phyloP scores from a whole-genome alignment of 2,329 filamentous ascomycete genomes.

The Fusarium guadeloupense region DNA sequence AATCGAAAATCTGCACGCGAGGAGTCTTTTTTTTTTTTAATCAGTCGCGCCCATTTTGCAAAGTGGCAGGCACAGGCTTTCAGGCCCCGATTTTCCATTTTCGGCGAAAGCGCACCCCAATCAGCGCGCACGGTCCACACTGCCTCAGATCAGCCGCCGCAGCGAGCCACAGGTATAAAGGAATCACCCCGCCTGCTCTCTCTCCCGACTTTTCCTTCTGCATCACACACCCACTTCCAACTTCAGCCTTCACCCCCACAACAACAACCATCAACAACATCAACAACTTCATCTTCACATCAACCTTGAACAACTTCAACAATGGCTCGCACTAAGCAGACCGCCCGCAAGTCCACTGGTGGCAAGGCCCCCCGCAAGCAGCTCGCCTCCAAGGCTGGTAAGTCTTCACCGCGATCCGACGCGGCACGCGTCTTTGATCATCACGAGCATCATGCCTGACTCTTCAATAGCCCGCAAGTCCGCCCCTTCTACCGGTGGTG shows the following conservation, averaged over 20 bases:
- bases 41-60: conserved; percentile 33
- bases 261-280: conserved; percentile 37
- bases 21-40: conserved; percentile 28
- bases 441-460: conserved; percentile 21
- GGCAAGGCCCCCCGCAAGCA: conserved; percentile 90
- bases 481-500: conserved; percentile 94
- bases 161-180: conserved; percentile 53
- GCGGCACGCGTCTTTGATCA: conserved; percentile 21
- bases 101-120: conserved; percentile 33
- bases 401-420: conserved; percentile 29
- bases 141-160: conserved; percentile 52
- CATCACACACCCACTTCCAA: conserved; percentile 54
- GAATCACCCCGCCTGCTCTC: conserved; percentile 55
- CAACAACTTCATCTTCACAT: conserved; percentile 45
- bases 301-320: conserved; percentile 43
- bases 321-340: conserved; percentile 75
- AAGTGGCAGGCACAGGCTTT: conserved; percentile 12
- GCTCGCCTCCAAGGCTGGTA: conserved; percentile 94
- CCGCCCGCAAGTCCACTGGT: conserved; percentile 80
- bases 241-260: conserved; percentile 45
- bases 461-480: conserved; percentile 78
- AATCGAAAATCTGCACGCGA: conserved; percentile 43
- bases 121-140: conserved; percentile 39
- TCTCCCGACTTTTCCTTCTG: conserved; percentile 52
- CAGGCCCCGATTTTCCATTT: conserved; percentile 33